Evolutionary conservation across 208 protist genomes (phyloP), one percentile per base, ranked within the genome.

Genomic region (Trypanosoma boissoni): DNA sequence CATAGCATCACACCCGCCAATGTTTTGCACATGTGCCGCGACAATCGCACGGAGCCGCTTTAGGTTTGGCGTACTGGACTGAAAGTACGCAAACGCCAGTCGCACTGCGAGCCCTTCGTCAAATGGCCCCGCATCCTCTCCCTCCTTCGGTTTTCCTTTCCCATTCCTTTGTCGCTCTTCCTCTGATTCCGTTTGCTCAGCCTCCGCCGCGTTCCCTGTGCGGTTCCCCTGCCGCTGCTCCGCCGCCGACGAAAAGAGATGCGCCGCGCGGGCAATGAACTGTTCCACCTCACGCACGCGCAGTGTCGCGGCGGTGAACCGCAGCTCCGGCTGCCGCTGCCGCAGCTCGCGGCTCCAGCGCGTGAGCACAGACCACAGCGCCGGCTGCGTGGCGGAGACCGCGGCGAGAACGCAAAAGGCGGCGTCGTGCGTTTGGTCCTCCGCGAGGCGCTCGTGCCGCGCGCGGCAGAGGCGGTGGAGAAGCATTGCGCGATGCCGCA

Each of bases 391-490:
- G 4, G 61, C 64, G 26, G 78, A 60, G 18, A 88, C 20, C 2
- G 67, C 68, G 1, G 80, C 79, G 16, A 79, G 78, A 34, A 86
- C 78, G 59, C 84, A 91, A 56, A 68, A 83, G 21, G 75, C 84
- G 0, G 84, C 80, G 39, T 91, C 84, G 44, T 83, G 74, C 2
- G 66, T 70, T n/a, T 56, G 60, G 31, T 70, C 21, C 21, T 43
- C 49, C 10, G 51, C 59, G 28, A 62, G 26, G 0, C 78, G 54
- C 20, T 72, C 57, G 1, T 48, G 55, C 4, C 49, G 73, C 20
- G 68, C 72, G 21, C 58, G 68, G 36, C 83, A 90, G 21, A 90
- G 69, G 26, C 83, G 78, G 41, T 90, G 83, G 2, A 85, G 62
- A 23, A 80, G 66, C 71, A 90, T 82, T 18, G 73, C 55, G 72